These are phyloP conservation scores for Calonectria pteridis DNA, from an alignment of 2,329 filamentous ascomycete genomes.

Conservation along the genomic window DNA sequence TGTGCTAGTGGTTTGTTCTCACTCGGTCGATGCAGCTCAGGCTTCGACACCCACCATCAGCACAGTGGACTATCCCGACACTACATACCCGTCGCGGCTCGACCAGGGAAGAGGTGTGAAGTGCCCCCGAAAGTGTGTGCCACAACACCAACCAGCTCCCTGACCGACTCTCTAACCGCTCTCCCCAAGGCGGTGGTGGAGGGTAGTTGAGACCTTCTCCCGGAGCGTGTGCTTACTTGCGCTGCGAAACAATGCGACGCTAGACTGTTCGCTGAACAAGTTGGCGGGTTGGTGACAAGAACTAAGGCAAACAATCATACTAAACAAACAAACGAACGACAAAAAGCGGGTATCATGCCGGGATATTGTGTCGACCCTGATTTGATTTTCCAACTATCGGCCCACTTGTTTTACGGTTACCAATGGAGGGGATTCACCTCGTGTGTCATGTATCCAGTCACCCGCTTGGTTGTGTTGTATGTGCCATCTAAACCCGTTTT, in stretches of 20 bases:
- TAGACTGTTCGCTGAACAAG: not conserved
- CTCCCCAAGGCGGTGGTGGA: conserved; percentile 1
- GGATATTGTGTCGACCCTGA: not conserved
- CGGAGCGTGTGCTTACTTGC: conserved; percentile 3
- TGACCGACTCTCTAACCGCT: not conserved
- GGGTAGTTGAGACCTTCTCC: conserved; percentile 15
- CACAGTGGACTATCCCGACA: conserved; percentile 5
- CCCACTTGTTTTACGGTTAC: not conserved
- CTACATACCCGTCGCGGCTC: conserved; percentile 10
- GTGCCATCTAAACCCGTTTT: conserved; percentile 5
- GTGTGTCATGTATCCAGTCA: not conserved
- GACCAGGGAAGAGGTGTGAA: conserved; percentile 1
- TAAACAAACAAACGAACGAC: not conserved
- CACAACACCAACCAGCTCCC: conserved; percentile 20
- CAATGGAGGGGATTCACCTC: not conserved
- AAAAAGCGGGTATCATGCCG: not conserved
- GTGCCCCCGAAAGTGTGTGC: not conserved
- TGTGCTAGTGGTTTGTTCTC: conserved; percentile 7
- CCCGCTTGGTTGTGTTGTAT: not conserved
- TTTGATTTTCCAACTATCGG: not conserved
- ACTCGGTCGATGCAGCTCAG: not conserved
- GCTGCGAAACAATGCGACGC: not conserved
- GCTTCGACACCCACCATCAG: conserved; percentile 5
- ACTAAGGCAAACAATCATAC: not conserved
- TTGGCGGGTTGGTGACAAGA: not conserved